phyloP scores from a whole-genome alignment of 2,329 filamentous ascomycete genomes.

The Arthroderma uncinatum region DNA sequence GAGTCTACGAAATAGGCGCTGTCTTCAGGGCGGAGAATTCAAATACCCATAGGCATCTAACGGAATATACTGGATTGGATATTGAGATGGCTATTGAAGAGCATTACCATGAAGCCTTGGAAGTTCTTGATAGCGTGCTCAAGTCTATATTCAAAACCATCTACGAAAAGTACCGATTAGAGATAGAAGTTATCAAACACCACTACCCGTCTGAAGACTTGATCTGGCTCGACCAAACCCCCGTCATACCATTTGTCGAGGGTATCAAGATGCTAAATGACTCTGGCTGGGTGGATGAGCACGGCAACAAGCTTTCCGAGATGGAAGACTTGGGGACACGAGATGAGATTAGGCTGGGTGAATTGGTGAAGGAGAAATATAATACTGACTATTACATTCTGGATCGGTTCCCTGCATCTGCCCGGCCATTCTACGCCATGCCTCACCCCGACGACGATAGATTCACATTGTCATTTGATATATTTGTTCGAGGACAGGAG shows the following conservation, averaged over 20 bases:
- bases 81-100: constrained; percentile 84
- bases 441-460: constrained; percentile 57
- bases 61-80: constrained; percentile 87
- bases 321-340: constrained; percentile 74
- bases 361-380: constrained; percentile 76
- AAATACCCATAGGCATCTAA: constrained; percentile 88
- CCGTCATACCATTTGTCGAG: constrained; percentile 67
- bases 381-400: constrained; percentile 86
- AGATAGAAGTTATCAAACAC: constrained; percentile 67
- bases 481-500: constrained; percentile 86
- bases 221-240: constrained; percentile 76
- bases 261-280: constrained; percentile 70
- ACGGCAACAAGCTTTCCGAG: constrained; percentile 58
- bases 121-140: constrained; percentile 65
- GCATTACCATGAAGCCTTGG: constrained; percentile 79
- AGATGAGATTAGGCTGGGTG: constrained; percentile 75
- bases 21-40: constrained; percentile 93
- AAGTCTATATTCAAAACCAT: constrained; percentile 67
- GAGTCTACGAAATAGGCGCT: constrained; percentile 79
- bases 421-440: constrained; percentile 86
- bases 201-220: constrained; percentile 81
- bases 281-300: constrained; percentile 64
- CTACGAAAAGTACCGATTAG: constrained; percentile 56
- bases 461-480: constrained; percentile 86
- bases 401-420: constrained; percentile 79